A percentile compares a stretch with the other conserved stretches of the same genome.
These are phyloP conservation scores for Dendrobium huoshanense DNA, from an alignment of 106 monocot genomes.

Conservation along the genomic window DNA sequence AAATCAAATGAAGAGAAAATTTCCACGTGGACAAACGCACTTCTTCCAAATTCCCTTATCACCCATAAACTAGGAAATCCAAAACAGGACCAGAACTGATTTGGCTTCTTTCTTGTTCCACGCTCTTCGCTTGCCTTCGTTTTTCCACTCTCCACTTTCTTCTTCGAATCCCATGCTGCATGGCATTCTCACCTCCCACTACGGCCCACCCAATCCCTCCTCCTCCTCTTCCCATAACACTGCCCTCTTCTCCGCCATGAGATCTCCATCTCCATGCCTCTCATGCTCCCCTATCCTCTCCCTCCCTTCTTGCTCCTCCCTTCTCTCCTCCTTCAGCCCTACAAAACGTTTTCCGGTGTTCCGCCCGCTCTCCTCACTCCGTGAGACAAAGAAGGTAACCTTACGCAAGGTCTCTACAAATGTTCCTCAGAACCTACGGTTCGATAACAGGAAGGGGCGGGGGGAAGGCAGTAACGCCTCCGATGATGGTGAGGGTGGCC, in stretches of 20 bases:
- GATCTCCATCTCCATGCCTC: conserved; percentile 5
- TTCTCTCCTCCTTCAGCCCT: conserved; percentile 12
- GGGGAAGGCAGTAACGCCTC: conserved; percentile 11
- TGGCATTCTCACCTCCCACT: conserved; percentile 10
- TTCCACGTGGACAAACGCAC: conserved; percentile 10
- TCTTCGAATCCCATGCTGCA: conserved; percentile 12
- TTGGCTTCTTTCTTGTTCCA: background rate
- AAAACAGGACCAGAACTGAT: no score
- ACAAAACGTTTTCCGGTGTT: conserved; percentile 16
- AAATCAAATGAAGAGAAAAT: background rate
- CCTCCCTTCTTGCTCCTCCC: conserved; percentile 10
- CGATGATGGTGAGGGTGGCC: conserved; percentile 16
- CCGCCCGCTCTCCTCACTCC: conserved; percentile 46
- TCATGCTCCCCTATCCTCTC: conserved; percentile 17
- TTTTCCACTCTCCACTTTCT: background rate
- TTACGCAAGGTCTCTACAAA: conserved; percentile 59
- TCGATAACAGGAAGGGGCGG: conserved; percentile 25
- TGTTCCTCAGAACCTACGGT: conserved; percentile 47
- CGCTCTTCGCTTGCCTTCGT: background rate
- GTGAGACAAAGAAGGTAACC: conserved; percentile 49
- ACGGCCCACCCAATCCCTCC: no score
- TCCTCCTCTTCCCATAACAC: background rate
- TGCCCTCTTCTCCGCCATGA: conserved; percentile 11
- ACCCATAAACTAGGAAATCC: no score
- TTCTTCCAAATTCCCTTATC: conserved; percentile 13